A percentile compares a stretch with the other conserved stretches of the same genome.
phyloP scores from a whole-genome alignment of 202 grass and related monocot species.

The Schoenoplectus triqueter region DNA sequence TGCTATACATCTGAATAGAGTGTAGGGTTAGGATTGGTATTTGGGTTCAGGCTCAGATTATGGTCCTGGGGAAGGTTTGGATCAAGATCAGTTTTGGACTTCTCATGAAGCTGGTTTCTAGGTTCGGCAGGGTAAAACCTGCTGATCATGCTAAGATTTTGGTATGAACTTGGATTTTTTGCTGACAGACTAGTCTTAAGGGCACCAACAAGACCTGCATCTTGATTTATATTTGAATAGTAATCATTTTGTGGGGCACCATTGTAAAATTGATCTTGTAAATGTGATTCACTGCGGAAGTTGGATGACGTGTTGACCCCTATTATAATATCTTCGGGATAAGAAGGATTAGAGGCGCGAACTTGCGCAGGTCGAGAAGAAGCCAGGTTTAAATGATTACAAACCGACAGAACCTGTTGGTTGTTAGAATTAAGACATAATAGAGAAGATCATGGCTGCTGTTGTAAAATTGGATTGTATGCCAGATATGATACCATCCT shows the following conservation, averaged over 20 bases:
- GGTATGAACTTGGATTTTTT: not conserved
- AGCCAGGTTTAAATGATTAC: not conserved
- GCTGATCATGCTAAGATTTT: not conserved
- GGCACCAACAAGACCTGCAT: not conserved
- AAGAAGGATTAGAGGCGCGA: slow-evolving; percentile 9
- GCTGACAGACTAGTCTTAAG: not conserved
- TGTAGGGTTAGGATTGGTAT: slow-evolving; percentile 34
- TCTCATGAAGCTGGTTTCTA: slow-evolving; percentile 27
- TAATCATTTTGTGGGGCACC: slow-evolving; percentile 10
- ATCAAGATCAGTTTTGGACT: slow-evolving; percentile 36
- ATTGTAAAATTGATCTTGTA: slow-evolving; percentile 28
- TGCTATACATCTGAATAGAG: slow-evolving; percentile 20
- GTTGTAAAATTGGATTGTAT: slow-evolving; percentile 17
- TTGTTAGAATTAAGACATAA: slow-evolving; percentile 18
- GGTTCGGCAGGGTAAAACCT: not conserved
- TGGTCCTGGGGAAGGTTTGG: slow-evolving; percentile 24
- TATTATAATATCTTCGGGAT: slow-evolving; percentile 8
- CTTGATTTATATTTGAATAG: not conserved
- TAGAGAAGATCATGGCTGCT: not conserved
- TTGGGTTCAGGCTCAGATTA: slow-evolving; percentile 15
- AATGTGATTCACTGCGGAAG: not conserved
- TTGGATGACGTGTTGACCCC: slow-evolving; percentile 3
- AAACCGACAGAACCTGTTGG: not conserved
- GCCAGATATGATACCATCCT: not conserved
- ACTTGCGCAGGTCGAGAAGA: slow-evolving; percentile 24